Evolutionary conservation across 306 rosid genomes (phyloP).

Genomic region (Hylodesmum podocarpum): DNA sequence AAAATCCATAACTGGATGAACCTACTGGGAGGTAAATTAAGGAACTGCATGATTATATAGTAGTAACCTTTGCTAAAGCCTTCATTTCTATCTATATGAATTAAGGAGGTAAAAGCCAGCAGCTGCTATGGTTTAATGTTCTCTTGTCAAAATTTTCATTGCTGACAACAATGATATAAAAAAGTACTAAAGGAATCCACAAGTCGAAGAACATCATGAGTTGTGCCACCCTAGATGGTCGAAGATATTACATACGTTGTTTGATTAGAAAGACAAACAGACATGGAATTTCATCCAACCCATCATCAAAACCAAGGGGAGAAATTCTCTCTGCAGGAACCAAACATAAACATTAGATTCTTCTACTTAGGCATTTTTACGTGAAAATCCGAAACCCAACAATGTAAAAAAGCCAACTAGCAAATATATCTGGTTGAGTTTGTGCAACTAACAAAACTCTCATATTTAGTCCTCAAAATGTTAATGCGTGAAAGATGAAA

Average conservation of each 20-base stretch:
- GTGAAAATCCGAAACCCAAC: background rate
- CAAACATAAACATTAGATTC: background rate
- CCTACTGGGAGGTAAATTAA: background rate
- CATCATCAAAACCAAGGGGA: slow-evolving; percentile 18
- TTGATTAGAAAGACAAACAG: background rate
- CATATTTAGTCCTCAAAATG: background rate
- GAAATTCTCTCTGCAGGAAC: slow-evolving; percentile 10
- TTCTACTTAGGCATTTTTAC: background rate
- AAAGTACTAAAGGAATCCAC: background rate
- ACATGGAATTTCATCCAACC: background rate
- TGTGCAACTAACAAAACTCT: background rate
- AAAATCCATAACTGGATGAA: background rate
- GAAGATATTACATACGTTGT: background rate
- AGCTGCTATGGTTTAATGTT: background rate
- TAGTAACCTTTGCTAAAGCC: slow-evolving; percentile 8
- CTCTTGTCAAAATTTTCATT: background rate
- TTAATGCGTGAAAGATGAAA: slow-evolving; percentile 2
- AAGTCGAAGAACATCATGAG: slow-evolving; percentile 13
- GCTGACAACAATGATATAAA: background rate
- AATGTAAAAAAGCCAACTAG: background rate
- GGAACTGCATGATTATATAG: background rate
- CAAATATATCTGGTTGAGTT: background rate
- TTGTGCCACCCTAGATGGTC: background rate
- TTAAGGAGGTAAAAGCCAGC: slow-evolving; percentile 5
- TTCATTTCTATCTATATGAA: slow-evolving; percentile 5